These are phyloP conservation scores for Magnaporthiopsis incrustans DNA, from an alignment of 2,329 filamentous ascomycete genomes.

Conservation along the genomic window DNA sequence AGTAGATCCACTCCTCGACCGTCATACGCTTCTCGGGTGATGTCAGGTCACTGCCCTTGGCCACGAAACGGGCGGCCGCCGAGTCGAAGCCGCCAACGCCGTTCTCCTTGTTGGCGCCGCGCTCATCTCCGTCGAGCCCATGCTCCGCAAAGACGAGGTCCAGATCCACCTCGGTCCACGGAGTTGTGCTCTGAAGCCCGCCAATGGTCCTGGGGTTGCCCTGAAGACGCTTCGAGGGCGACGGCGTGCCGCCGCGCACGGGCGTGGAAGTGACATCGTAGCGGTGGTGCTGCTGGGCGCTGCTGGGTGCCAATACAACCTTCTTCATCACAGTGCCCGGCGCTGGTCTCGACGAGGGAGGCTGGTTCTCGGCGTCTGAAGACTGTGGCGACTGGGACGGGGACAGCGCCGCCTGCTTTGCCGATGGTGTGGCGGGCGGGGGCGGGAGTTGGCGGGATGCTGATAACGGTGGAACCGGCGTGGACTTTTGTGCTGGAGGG, in stretches of 20 bases:
- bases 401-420: constrained; percentile 46
- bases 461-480: constrained; percentile 4
- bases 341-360: constrained; percentile 57
- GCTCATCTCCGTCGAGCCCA: constrained; percentile 17
- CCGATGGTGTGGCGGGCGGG: constrained; percentile 37
- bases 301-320: constrained; percentile 31
- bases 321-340: constrained; percentile 37
- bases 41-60: constrained; percentile 53
- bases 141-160: constrained; percentile 53
- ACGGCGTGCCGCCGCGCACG: constrained; percentile 32
- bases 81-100: constrained; percentile 25
- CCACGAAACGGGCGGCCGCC: constrained; percentile 31
- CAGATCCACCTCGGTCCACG: constrained; percentile 71
- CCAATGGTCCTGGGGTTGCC: constrained; percentile 37
- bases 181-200: constrained; percentile 45
- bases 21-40: constrained; percentile 81
- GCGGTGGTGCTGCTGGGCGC: neutral
- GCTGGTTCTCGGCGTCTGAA: constrained; percentile 73
- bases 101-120: constrained; percentile 39
- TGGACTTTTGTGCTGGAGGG: neutral
- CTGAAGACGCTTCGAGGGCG: constrained; percentile 48
- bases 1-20: constrained; percentile 84
- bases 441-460: constrained; percentile 8
- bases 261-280: constrained; percentile 32
- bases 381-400: constrained; percentile 65